A percentile compares a stretch with the other conserved stretches of the same genome.
Evolutionary conservation across 1,139 yeast genomes (phyloP).

Genomic region (Scheffersomyces illinoinensis): DNA sequence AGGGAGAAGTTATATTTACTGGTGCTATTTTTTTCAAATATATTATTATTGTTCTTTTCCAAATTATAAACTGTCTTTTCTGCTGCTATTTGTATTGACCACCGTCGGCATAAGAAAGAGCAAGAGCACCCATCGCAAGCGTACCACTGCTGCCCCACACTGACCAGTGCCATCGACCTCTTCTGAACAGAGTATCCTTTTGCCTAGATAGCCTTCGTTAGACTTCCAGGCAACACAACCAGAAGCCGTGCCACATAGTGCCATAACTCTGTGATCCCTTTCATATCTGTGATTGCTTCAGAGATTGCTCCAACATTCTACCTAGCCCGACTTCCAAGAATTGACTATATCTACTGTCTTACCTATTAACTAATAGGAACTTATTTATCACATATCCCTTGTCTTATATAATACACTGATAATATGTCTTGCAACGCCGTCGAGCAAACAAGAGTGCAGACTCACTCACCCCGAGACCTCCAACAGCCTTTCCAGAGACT

Average conservation of each 20-base stretch:
- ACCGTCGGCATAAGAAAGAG: not conserved
- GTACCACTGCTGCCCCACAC: not conserved
- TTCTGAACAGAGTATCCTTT: not conserved
- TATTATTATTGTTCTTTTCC: not conserved
- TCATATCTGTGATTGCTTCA: not conserved
- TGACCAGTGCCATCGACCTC: not conserved
- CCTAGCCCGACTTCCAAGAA: no score
- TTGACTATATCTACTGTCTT: no score
- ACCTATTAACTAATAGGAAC: no score
- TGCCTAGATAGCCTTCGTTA: not conserved
- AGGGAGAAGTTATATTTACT: not conserved
- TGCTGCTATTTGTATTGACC: not conserved
- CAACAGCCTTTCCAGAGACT: slow-evolving; percentile 23
- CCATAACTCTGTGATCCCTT: not conserved
- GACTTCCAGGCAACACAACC: not conserved
- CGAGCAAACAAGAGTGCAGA: not conserved
- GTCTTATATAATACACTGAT: not conserved
- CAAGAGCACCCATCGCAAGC: not conserved
- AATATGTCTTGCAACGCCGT: not conserved
- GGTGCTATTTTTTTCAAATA: not conserved
- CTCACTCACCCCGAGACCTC: not conserved
- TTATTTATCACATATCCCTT: not conserved
- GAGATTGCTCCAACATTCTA: no score
- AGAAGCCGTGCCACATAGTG: not conserved
- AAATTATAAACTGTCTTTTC: not conserved